These are phyloP conservation scores for Cicer cuneatum DNA, from an alignment of 306 rosid genomes.

Conservation along the genomic window DNA sequence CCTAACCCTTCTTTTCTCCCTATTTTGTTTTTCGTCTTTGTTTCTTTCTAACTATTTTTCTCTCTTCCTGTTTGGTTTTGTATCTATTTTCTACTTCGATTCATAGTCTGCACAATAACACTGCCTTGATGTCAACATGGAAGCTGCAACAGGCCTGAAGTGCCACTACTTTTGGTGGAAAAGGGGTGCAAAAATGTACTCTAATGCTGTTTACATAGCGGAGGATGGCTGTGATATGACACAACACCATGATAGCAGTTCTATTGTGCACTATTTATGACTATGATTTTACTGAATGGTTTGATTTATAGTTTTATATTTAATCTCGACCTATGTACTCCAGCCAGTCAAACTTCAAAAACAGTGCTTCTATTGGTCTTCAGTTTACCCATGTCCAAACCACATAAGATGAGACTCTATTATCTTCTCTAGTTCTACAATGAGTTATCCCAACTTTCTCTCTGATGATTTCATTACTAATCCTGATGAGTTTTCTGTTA, in stretches of 20 bases:
- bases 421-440: background rate
- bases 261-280: background rate
- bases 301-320: background rate
- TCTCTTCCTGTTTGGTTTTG: too few species aligned
- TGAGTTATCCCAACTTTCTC: background rate
- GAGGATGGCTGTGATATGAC: background rate
- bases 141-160: background rate
- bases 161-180: background rate
- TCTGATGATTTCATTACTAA: background rate
- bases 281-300: background rate
- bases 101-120: too few species aligned
- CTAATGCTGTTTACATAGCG: background rate
- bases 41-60: too few species aligned
- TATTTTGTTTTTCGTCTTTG: too few species aligned
- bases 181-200: background rate
- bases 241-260: background rate
- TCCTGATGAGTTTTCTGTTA: slow-evolving; percentile 11
- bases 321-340: background rate
- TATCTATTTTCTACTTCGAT: too few species aligned
- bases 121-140: background rate
- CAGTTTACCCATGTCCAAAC: background rate
- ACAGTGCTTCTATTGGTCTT: background rate
- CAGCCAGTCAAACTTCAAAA: background rate
- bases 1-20: too few species aligned
- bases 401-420: background rate